Percentiles rank a stretch among this genome's conserved stretches.
Evolutionary conservation across 2,329 filamentous ascomycete genomes (phyloP).

Genomic region (Aspergillus bombycis): DNA sequence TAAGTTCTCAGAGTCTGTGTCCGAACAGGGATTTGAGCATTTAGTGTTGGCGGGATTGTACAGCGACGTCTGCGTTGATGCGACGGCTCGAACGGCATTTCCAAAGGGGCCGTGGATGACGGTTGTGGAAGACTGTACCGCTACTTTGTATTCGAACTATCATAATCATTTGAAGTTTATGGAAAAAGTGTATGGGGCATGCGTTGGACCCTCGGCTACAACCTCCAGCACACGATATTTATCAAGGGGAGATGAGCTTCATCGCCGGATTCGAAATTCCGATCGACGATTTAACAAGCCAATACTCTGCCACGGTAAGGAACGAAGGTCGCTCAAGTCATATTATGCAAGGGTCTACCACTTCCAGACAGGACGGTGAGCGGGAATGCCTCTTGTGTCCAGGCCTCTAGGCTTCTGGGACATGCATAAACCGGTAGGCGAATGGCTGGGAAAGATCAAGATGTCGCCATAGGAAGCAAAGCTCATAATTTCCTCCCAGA

Average conservation of each 20-base stretch:
- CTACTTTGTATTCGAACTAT: neutral
- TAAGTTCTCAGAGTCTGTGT: neutral
- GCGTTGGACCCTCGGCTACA: neutral
- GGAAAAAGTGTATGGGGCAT: neutral
- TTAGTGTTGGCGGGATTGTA: neutral
- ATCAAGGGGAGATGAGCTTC: constrained; percentile 64
- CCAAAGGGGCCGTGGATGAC: neutral
- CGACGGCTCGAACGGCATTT: neutral
- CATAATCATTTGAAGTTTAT: neutral
- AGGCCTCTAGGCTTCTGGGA: too few species aligned
- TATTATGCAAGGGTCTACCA: neutral
- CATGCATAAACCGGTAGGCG: too few species aligned
- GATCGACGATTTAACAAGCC: too few species aligned
- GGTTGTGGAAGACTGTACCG: neutral
- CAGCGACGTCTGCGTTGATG: neutral
- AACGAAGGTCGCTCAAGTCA: neutral
- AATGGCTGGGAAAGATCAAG: too few species aligned
- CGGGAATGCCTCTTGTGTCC: too few species aligned
- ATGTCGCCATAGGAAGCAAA: too few species aligned
- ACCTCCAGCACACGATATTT: constrained; percentile 36
- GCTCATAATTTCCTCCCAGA: neutral
- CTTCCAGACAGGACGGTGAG: neutral
- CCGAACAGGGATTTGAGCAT: neutral
- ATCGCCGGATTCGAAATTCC: too few species aligned
- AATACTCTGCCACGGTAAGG: too few species aligned